A percentile compares a stretch with the other conserved stretches of the same genome.
Conservation (phyloP, 139 green algal species). For the Astrephomene gubernaculifera region DNA sequence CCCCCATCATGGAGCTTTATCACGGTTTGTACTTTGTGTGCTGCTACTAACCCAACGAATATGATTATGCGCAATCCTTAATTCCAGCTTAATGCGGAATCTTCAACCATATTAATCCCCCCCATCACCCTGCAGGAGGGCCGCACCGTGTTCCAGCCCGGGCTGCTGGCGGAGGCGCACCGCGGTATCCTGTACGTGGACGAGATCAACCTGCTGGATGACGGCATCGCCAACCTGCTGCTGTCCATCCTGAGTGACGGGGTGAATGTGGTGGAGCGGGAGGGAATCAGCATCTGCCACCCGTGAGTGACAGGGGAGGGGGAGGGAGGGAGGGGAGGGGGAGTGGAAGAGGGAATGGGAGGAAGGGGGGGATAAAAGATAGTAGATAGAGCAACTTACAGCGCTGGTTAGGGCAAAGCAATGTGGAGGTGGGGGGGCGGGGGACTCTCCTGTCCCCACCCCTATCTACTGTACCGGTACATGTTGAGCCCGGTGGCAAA, state of each 20-base stretch:
- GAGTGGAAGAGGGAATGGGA: background rate
- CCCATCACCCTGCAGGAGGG: conserved; percentile 76
- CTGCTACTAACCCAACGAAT: no score
- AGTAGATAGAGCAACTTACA: no score
- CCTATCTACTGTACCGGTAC: no score
- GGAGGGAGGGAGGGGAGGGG: background rate
- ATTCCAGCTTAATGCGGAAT: no score
- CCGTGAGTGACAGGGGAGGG: conserved; percentile 74
- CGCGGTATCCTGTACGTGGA: conserved; percentile 85
- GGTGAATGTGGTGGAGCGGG: conserved; percentile 96
- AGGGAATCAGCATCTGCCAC: conserved; percentile 97
- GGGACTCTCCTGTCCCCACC: no score
- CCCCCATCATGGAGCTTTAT: no score
- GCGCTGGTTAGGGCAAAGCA: background rate
- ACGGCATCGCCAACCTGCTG: conserved; percentile 98
- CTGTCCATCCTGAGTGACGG: conserved; percentile 95
- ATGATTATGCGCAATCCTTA: no score
- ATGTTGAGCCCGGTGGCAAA: no score
- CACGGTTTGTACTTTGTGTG: no score
- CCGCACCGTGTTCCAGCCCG: conserved; percentile 98
- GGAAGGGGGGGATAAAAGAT: background rate
- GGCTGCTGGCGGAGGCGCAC: conserved; percentile 95
- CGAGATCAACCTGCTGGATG: conserved; percentile 98
- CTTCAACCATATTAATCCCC: no score
- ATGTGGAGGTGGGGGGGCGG: background rate